Evolutionary conservation across 192 early-diverging fungal genomes (phyloP).

Genomic region (Backusella parvicylindrica): DNA sequence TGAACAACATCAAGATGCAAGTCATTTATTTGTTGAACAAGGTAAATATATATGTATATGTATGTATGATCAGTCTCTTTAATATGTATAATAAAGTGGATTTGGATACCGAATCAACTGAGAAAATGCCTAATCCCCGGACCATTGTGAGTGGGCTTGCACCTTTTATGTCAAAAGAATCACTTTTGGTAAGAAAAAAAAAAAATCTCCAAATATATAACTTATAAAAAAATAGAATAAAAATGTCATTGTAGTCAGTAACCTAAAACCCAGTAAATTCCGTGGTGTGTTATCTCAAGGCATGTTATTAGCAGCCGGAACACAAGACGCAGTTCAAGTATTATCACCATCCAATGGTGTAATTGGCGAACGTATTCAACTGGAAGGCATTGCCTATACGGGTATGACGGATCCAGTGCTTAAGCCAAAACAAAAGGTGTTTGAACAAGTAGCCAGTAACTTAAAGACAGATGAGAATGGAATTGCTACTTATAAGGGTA

Average conservation of each 20-base stretch:
- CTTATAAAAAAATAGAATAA: conserved; percentile 13
- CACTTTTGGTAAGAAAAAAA: conserved; percentile 35
- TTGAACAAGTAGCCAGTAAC: conserved; percentile 18
- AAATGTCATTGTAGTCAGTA: conserved; percentile 54
- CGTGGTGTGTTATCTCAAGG: conserved; percentile 62
- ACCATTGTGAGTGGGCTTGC: conserved; percentile 68
- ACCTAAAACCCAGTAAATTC: conserved; percentile 64
- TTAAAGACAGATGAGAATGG: conserved; percentile 16
- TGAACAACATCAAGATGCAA: conserved; percentile 48
- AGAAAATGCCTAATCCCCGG: conserved; percentile 34
- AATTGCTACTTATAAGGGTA: conserved; percentile 26
- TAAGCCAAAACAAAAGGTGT: conserved; percentile 28
- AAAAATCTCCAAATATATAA: background rate
- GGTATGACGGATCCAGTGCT: conserved; percentile 15
- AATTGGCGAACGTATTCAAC: conserved; percentile 50
- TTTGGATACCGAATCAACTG: conserved; percentile 49
- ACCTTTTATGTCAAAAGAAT: conserved; percentile 48
- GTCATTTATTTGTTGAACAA: conserved; percentile 45
- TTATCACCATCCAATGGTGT: conserved; percentile 49
- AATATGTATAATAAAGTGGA: conserved; percentile 35
- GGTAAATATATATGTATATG: conserved; percentile 25
- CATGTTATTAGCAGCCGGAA: conserved; percentile 61
- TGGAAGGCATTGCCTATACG: conserved; percentile 40
- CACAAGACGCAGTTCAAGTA: conserved; percentile 42
- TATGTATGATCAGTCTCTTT: conserved; percentile 32